Conservation (phyloP, 768 basidiomycete genomes). For the Tricholoma terreum region DNA sequence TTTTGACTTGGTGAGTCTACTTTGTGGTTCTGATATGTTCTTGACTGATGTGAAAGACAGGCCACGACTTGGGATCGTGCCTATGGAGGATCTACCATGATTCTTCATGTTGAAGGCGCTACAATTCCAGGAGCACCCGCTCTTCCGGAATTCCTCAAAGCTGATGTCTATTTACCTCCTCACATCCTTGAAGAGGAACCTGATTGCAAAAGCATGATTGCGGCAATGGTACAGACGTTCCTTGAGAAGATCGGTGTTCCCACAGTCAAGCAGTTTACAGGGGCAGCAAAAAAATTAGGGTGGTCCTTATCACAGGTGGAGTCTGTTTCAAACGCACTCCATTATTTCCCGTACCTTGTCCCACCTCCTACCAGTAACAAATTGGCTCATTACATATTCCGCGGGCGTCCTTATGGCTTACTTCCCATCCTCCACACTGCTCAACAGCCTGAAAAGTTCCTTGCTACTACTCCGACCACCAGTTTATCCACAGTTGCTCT, state of each 20-base stretch:
- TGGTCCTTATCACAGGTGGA: neutral
- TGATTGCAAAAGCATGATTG: neutral
- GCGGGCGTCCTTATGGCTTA: neutral
- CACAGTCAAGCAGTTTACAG: neutral
- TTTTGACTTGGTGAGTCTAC: neutral
- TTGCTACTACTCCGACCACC: neutral
- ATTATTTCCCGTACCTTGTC: neutral
- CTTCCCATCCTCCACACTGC: neutral
- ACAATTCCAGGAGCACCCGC: neutral
- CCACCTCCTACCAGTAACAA: neutral
- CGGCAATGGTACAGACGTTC: neutral
- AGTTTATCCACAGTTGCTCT: neutral
- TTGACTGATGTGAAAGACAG: neutral
- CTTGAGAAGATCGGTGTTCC: neutral
- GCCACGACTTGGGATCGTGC: neutral
- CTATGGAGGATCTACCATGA: neutral
- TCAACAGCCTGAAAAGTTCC: no score
- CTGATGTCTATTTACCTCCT: neutral
- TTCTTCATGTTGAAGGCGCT: neutral
- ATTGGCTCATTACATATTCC: neutral
- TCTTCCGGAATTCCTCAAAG: neutral
- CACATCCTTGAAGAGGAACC: neutral
- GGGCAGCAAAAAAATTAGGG: neutral
- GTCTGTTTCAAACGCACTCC: neutral
- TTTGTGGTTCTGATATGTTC: neutral